Percentiles rank a stretch among this genome's conserved stretches.
These are phyloP conservation scores for Cytospora piceicola DNA, from an alignment of 2,329 filamentous ascomycete genomes.

Conservation along the genomic window DNA sequence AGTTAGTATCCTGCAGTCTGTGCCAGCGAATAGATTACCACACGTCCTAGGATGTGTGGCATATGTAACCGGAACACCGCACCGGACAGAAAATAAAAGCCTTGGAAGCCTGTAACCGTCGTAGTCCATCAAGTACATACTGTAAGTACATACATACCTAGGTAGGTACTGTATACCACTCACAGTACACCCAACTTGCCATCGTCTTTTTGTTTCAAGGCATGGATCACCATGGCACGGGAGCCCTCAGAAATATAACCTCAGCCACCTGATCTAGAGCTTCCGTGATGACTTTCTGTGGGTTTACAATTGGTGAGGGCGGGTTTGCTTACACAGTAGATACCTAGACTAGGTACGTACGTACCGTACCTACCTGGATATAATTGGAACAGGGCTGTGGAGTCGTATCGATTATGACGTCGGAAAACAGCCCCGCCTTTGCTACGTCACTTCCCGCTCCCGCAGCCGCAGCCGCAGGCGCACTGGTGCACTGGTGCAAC, in stretches of 20 bases:
- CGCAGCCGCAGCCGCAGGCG: not conserved
- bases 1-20: not conserved
- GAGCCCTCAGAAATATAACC: too few relatives aligned
- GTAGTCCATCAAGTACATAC: too few relatives aligned
- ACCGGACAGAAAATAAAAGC: not conserved
- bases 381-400: not conserved
- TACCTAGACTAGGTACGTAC: too few relatives aligned
- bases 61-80: not conserved
- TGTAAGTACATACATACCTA: too few relatives aligned
- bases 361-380: not conserved
- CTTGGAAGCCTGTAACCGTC: not conserved
- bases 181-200: too few relatives aligned
- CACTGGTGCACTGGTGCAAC: not conserved
- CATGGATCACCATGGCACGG: too few relatives aligned
- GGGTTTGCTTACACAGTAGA: too few relatives aligned
- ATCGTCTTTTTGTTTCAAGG: too few relatives aligned
- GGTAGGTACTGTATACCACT: too few relatives aligned
- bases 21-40: not conserved
- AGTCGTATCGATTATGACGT: not conserved
- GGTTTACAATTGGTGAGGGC: too few relatives aligned
- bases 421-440: not conserved
- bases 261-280: too few relatives aligned
- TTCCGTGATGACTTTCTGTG: too few relatives aligned
- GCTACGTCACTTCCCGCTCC: conserved; percentile 9
- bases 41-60: not conserved